Conservation (phyloP, 2,329 filamentous ascomycete species). For the Aspergillus ochraceoroseus region DNA sequence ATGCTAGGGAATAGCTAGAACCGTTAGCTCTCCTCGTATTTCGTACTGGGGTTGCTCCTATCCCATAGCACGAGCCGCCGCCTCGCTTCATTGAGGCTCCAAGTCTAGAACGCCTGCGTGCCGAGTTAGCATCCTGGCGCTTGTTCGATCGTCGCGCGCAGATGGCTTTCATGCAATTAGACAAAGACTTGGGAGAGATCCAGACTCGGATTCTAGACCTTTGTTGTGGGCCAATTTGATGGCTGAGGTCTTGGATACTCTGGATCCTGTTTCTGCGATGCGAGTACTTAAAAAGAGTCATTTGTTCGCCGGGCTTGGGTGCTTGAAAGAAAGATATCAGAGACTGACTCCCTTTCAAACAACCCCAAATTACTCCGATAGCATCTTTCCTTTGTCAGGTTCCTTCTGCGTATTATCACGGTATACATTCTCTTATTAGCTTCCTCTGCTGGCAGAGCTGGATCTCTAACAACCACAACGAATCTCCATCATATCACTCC, state of each 20-base stretch:
- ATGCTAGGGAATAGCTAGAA: too few species aligned
- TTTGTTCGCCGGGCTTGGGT: too few species aligned
- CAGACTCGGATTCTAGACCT: slow-evolving; percentile 3
- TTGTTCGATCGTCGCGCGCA: slow-evolving; percentile 5
- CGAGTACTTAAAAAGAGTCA: too few species aligned
- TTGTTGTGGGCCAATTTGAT: background rate
- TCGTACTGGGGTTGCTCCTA: background rate
- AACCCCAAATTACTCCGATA: too few species aligned
- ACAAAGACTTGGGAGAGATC: background rate
- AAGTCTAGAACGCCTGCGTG: slow-evolving; percentile 5
- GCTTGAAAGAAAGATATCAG: too few species aligned
- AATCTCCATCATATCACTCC: background rate
- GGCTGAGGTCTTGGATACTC: background rate
- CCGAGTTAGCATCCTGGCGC: slow-evolving; percentile 9
- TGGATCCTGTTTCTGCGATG: background rate
- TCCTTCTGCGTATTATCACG: background rate
- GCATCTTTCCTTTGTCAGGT: too few species aligned
- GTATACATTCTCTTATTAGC: background rate
- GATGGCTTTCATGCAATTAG: slow-evolving; percentile 1
- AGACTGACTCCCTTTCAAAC: too few species aligned
- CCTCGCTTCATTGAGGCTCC: too few species aligned
- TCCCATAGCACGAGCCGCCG: background rate
- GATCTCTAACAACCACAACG: slow-evolving; percentile 2
- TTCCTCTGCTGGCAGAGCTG: slow-evolving; percentile 11
- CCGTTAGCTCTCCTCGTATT: too few species aligned